Percentiles rank a stretch among this genome's conserved stretches.
Conservation (phyloP, 805 yeast species). For the Nakazawaea laoshanensis region DNA sequence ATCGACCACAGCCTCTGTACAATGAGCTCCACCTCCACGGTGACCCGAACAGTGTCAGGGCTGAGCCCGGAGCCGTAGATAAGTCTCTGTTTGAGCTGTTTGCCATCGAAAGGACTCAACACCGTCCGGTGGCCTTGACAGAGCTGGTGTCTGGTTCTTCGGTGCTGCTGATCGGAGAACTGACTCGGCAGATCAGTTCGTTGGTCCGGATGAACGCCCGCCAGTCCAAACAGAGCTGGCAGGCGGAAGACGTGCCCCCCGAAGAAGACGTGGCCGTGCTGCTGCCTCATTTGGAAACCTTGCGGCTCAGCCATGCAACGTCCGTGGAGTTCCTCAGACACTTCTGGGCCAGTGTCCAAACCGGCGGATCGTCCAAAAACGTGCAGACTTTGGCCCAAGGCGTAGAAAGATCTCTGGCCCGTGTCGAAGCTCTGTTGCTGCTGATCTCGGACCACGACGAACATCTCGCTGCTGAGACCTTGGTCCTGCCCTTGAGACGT, state of each 20-base stretch:
- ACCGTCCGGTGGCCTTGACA: no score
- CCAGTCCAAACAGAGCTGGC: constrained; percentile 42
- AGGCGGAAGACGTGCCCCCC: constrained; percentile 14
- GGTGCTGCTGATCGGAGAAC: constrained; percentile 29
- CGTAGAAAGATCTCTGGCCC: constrained; percentile 2
- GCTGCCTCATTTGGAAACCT: constrained; percentile 32
- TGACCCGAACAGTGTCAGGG: constrained; percentile 19
- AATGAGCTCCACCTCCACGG: constrained; percentile 35
- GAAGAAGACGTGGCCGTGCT: constrained; percentile 9
- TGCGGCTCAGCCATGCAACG: constrained; percentile 60
- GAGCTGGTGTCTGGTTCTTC: no score
- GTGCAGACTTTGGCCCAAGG: constrained; percentile 3
- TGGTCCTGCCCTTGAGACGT: constrained; percentile 33
- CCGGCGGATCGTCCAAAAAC: constrained; percentile 19
- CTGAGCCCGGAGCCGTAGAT: constrained; percentile 14
- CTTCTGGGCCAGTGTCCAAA: constrained; percentile 56
- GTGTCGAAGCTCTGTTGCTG: constrained; percentile 1
- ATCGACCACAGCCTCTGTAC: constrained; percentile 37
- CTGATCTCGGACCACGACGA: background rate
- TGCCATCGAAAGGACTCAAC: no score
- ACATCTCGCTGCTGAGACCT: background rate
- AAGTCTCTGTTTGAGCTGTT: constrained; percentile 16
- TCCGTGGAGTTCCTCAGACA: constrained; percentile 70
- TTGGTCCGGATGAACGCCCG: constrained; percentile 47
- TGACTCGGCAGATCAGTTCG: constrained; percentile 33